Base-by-base conservation (phyloP, 805 yeast species). In the Lipomyces chichibuensis region DNA sequence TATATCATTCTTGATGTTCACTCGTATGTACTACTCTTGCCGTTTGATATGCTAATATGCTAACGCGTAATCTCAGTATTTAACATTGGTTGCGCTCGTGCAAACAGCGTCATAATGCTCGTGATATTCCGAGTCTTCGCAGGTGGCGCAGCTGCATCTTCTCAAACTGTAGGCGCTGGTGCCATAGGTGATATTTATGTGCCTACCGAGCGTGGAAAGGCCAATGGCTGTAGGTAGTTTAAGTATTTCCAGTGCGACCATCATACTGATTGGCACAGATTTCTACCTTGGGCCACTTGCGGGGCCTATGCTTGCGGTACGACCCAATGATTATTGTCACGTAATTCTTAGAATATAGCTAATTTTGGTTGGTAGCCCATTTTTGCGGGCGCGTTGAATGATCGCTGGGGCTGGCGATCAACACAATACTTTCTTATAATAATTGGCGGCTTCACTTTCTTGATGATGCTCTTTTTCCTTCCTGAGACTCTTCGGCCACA, bases 91-190 rank as follows among this genome's bases (percentile, higher is more conserved):
- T 84, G 90, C 72, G 87, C 96, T 0, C 77, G 88, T 32, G 80
- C 92, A 0, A 88, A 87, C 1, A 81, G 78, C 63, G 87, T 91
- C 39, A 82, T 82, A 0, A 80, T 87, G 62, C 82, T 92, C 59
- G 89, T 91, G 70, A 86, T 85, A 1, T 84, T 91, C 64, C 81
- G 97, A 72, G 84, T 89, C 3, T 77, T 91, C 0, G 81, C 89
- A 56, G 96, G 97, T 63, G 97, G 92, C 0, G 85, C 88, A 67
- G 88, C 93, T 1, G 95, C 95, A 0, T 85, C 92, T 54, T 97
- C 92, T 0, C 97, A 92, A 75, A 85, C 93, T 23, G 91, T 91
- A 35, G 97, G 97, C 3, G 97, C 97, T 0, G 97, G 96, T 1
- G 90, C 96, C 0, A 87, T 91, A 23, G 84, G 90, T 25, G 97